These are phyloP conservation scores for Dictyostelium capitatum DNA, from an alignment of 78 protist species.

Conservation along the genomic window DNA sequence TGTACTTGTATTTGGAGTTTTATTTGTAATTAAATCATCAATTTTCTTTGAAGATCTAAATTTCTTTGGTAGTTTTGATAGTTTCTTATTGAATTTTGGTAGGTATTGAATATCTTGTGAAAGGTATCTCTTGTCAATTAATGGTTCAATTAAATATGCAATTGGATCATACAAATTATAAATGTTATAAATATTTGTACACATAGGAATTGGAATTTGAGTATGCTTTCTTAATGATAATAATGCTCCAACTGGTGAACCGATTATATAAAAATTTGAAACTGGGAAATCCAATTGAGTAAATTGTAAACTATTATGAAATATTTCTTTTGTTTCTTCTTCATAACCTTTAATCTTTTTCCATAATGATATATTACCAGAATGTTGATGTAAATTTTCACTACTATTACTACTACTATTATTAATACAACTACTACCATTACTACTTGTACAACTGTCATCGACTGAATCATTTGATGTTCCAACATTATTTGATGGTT, in stretches of 20 bases:
- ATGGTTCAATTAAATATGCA: constrained; percentile 59
- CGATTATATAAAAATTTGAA: constrained; percentile 37
- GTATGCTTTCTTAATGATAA: constrained; percentile 37
- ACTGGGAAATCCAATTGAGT: constrained; percentile 45
- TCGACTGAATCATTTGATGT: neutral
- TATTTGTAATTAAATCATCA: constrained; percentile 8
- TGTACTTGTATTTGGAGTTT: neutral
- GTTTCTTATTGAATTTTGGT: constrained; percentile 6
- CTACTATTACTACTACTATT: neutral
- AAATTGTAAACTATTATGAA: constrained; percentile 7
- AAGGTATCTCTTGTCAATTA: constrained; percentile 41
- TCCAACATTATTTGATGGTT: neutral
- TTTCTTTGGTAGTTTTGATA: constrained; percentile 33
- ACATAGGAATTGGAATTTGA: constrained; percentile 33
- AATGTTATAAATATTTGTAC: constrained; percentile 51
- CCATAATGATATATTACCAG: constrained; percentile 44
- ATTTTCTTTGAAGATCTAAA: neutral
- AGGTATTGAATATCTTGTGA: neutral
- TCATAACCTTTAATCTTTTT: neutral
- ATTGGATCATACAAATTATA: constrained; percentile 46
- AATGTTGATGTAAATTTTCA: neutral
- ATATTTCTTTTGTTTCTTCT: neutral
- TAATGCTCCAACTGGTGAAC: constrained; percentile 50
- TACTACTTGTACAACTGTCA: neutral
- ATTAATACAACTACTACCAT: neutral